Conservation (phyloP, 169 alveolate genomes). For the Cryptosporidium viatorum region DNA sequence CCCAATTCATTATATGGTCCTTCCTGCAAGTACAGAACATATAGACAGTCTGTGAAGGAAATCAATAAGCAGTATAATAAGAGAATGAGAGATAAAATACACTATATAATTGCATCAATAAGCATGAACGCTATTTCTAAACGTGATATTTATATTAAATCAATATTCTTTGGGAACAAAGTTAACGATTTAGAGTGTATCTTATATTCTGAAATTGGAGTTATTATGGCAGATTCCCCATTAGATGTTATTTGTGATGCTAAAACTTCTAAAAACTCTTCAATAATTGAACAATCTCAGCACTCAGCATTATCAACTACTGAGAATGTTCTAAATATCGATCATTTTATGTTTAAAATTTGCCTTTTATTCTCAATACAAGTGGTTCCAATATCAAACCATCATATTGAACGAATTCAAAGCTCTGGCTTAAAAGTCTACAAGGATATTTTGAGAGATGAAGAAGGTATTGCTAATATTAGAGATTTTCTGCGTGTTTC, state of each 20-base stretch:
- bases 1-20: slow-evolving; percentile 64
- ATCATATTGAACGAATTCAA: background rate
- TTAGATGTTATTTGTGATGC: slow-evolving; percentile 10
- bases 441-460: slow-evolving; percentile 38
- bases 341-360: slow-evolving; percentile 19
- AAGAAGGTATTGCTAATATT: slow-evolving; percentile 33
- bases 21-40: slow-evolving; percentile 51
- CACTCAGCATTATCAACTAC: background rate
- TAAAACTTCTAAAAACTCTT: slow-evolving; percentile 24
- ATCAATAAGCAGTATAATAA: background rate
- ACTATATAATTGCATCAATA: background rate
- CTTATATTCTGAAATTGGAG: slow-evolving; percentile 52
- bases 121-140: background rate
- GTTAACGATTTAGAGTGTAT: slow-evolving; percentile 59
- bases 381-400: slow-evolving; percentile 25
- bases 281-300: background rate
- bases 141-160: slow-evolving; percentile 36
- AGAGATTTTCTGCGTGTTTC: slow-evolving; percentile 31
- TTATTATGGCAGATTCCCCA: slow-evolving; percentile 12
- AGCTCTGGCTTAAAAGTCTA: slow-evolving; percentile 36
- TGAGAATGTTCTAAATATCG: slow-evolving; percentile 47
- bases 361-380: slow-evolving; percentile 47
- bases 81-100: slow-evolving; percentile 20
- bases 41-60: slow-evolving; percentile 39
- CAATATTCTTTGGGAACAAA: slow-evolving; percentile 48